Evolutionary conservation across 768 basidiomycete species (phyloP).

Genomic region (Agrocybe pediades): DNA sequence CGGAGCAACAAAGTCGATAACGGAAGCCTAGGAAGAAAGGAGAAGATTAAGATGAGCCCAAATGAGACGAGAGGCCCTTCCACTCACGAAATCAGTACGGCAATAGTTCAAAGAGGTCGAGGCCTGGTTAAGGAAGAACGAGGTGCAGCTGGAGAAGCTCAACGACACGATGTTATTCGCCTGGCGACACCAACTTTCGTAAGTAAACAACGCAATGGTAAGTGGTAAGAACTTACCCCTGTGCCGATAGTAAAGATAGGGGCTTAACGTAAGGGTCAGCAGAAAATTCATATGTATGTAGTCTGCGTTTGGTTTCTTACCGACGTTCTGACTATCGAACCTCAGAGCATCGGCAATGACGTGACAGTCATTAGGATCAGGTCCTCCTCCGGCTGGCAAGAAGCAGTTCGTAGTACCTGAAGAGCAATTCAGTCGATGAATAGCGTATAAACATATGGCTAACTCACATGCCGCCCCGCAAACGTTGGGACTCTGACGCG

Average conservation of each 20-base stretch:
- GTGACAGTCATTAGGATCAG: slow-evolving; percentile 47
- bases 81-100: slow-evolving; percentile 45
- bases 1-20: slow-evolving; percentile 43
- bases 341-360: slow-evolving; percentile 50
- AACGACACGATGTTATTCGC: slow-evolving; percentile 35
- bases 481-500: slow-evolving; percentile 35
- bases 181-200: slow-evolving; percentile 10
- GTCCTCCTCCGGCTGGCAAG: slow-evolving; percentile 44
- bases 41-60: slow-evolving; percentile 12
- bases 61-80: neutral
- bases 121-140: slow-evolving; percentile 52
- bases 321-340: slow-evolving; percentile 47
- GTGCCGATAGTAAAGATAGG: slow-evolving; percentile 11
- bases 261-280: neutral
- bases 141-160: slow-evolving; percentile 40
- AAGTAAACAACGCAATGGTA: neutral
- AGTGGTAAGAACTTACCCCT: slow-evolving; percentile 3
- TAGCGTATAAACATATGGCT: neutral
- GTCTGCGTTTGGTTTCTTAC: slow-evolving; percentile 5
- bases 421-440: no score
- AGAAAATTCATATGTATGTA: neutral
- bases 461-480: slow-evolving; percentile 39
- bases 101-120: slow-evolving; percentile 39
- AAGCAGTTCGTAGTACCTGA: slow-evolving; percentile 48
- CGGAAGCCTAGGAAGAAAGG: slow-evolving; percentile 24